Evolutionary conservation across 345 rosid species (phyloP).

Genomic region (Reutealis trisperma): DNA sequence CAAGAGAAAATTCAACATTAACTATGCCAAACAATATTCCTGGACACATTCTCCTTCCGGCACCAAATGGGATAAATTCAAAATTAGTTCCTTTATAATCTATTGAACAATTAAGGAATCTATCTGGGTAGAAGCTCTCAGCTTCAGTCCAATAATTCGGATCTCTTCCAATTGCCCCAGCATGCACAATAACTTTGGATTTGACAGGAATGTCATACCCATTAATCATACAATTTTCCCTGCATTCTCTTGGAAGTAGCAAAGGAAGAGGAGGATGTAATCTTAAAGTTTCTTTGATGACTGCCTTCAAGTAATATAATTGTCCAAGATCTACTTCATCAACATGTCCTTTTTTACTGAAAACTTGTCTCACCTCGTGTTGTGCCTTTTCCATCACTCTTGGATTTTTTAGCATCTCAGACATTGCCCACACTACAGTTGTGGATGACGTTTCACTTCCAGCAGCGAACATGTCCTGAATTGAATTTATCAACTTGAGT

Average conservation of each 20-base stretch:
- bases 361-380: slow-evolving; percentile 5
- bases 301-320: slow-evolving; percentile 5
- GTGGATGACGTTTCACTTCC: slow-evolving; percentile 10
- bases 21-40: too few species aligned
- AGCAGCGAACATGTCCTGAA: slow-evolving; percentile 8
- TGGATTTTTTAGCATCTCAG: slow-evolving; percentile 14
- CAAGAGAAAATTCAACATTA: too few species aligned
- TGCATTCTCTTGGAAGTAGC: slow-evolving; percentile 8
- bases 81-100: too few species aligned
- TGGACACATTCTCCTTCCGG: too few species aligned
- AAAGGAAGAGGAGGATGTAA: slow-evolving; percentile 14
- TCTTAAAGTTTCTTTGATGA: slow-evolving; percentile 14
- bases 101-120: too few species aligned
- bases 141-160: too few species aligned
- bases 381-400: slow-evolving; percentile 17
- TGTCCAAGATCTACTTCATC: slow-evolving; percentile 2
- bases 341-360: neutral
- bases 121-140: too few species aligned
- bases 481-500: neutral
- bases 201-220: too few species aligned
- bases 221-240: neutral
- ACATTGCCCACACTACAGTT: too few species aligned
- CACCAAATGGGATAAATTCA: too few species aligned
- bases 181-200: too few species aligned
- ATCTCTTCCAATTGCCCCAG: too few species aligned